Conservation (phyloP, 306 rosid species). For the Begonia peltatifolia region DNA sequence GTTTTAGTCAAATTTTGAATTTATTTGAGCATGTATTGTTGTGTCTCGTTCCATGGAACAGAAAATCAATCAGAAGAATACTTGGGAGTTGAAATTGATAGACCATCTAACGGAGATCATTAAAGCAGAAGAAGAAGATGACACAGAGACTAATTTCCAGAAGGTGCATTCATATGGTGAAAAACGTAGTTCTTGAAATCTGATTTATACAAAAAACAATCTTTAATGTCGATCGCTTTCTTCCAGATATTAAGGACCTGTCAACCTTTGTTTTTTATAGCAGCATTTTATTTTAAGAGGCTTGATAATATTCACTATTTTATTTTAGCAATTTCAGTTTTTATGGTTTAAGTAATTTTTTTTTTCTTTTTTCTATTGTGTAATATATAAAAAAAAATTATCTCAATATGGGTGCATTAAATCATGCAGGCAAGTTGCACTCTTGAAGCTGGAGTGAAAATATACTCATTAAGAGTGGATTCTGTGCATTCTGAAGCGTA, state of each 20-base stretch:
- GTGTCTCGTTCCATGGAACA: constrained; percentile 16
- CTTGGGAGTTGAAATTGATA: constrained; percentile 90
- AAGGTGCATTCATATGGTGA: constrained; percentile 32
- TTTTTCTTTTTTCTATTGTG: no score
- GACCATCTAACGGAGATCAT: constrained; percentile 83
- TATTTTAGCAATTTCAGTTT: no score
- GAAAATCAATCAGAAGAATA: constrained; percentile 97
- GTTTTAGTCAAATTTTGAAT: no score
- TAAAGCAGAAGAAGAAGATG: constrained; percentile 64
- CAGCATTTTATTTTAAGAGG: no score
- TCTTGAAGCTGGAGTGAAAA: constrained; percentile 94
- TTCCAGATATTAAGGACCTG: not conserved
- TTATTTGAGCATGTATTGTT: not conserved
- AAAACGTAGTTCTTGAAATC: constrained; percentile 1
- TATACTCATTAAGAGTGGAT: constrained; percentile 83
- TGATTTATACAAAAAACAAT: constrained; percentile 4
- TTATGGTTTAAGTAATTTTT: no score
- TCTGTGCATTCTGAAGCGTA: constrained; percentile 94
- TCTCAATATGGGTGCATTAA: no score
- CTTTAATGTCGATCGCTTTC: not conserved
- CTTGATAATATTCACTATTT: no score
- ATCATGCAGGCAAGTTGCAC: constrained; percentile 76
- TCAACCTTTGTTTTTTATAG: not conserved
- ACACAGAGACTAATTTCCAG: constrained; percentile 82
- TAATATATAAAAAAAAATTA: no score